Evolutionary conservation across 257 asterid genomes (phyloP).

Genomic region (Perilla frutescens): DNA sequence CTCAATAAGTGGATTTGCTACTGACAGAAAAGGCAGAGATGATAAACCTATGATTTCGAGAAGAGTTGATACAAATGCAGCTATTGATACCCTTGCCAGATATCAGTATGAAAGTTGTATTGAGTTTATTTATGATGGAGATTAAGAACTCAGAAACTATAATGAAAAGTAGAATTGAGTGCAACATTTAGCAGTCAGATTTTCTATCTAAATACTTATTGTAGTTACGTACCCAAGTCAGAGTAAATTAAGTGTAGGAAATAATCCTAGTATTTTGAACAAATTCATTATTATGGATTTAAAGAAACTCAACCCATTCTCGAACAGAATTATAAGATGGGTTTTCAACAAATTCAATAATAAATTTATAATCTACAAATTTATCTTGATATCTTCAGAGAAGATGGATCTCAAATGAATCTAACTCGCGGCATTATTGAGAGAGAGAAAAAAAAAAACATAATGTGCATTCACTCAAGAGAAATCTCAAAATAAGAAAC

Average conservation of each 20-base stretch:
- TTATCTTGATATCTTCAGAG: too few species aligned
- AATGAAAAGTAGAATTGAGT: neutral
- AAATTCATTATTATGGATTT: too few species aligned
- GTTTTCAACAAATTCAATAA: too few species aligned
- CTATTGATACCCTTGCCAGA: constrained; percentile 48
- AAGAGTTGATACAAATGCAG: constrained; percentile 52
- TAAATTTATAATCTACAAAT: too few species aligned
- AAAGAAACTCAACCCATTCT: too few species aligned
- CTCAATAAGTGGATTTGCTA: constrained; percentile 47
- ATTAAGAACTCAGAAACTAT: neutral
- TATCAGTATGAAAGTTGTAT: constrained; percentile 63
- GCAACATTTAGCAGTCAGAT: constrained; percentile 1
- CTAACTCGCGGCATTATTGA: neutral
- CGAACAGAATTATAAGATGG: too few species aligned
- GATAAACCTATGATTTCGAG: constrained; percentile 55
- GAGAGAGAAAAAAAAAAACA: too few species aligned
- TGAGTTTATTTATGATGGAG: neutral
- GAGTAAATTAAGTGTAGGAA: neutral
- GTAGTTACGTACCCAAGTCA: constrained; percentile 21
- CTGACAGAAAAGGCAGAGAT: constrained; percentile 57
- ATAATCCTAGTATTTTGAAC: too few species aligned
- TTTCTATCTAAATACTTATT: constrained; percentile 1
- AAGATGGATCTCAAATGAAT: too few species aligned
- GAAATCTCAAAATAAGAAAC: neutral
- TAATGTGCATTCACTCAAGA: neutral